These are phyloP conservation scores for Thraustochytrium sp. DNA, from an alignment of 352 stramenopile genomes.

Conservation along the genomic window DNA sequence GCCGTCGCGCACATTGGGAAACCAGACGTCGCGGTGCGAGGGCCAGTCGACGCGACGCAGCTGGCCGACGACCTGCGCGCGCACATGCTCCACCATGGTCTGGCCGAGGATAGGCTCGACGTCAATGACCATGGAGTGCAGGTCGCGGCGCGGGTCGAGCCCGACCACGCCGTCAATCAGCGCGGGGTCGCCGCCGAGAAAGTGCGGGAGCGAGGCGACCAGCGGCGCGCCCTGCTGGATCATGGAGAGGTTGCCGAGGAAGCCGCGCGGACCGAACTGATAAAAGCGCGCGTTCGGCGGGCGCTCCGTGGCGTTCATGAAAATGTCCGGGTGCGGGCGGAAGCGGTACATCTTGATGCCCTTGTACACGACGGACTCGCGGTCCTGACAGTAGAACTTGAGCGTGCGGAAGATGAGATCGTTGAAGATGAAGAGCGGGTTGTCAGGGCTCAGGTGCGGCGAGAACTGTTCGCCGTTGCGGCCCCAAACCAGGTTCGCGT, in stretches of 20 bases:
- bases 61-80: not conserved
- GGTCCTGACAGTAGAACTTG: not conserved
- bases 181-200: not conserved
- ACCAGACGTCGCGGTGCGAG: not conserved
- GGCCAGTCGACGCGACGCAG: not conserved
- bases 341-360: constrained; percentile 36
- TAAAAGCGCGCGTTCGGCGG: constrained; percentile 28
- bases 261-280: not conserved
- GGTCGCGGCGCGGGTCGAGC: not conserved
- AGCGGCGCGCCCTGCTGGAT: not conserved
- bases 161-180: constrained; percentile 6
- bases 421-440: constrained; percentile 39
- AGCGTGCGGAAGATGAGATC: constrained; percentile 24
- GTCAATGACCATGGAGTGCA: constrained; percentile 17
- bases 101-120: constrained; percentile 26
- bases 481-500: constrained; percentile 5
- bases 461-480: constrained; percentile 10
- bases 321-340: not conserved
- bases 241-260: constrained; percentile 34
- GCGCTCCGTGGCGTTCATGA: constrained; percentile 20
- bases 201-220: not conserved
- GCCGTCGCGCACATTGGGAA: constrained; percentile 14
- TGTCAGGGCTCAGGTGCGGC: not conserved
- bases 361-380: not conserved
- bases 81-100: constrained; percentile 39